Evolutionary conservation across 2,329 filamentous ascomycete species (phyloP), one percentile per base, ranked within the genome.

Genomic region (Paramyrothecium roridum): DNA sequence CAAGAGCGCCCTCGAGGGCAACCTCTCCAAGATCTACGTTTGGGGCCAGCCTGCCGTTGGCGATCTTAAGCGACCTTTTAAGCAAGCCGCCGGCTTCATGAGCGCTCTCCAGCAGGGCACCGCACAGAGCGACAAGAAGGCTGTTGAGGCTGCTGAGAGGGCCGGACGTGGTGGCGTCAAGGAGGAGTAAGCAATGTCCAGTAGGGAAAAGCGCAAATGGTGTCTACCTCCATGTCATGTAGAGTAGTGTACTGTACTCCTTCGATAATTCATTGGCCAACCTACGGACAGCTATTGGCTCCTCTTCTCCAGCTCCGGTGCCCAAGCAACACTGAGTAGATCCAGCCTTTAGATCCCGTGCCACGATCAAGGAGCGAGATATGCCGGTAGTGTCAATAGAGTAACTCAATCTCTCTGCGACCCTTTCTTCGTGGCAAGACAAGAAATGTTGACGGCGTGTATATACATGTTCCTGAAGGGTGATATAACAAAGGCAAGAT

Each of bases 61-160:
- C 54, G 95, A 99, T 62, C 84, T 99, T 65, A 95, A 96, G 85
- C 85, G 95, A 59, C 95, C 95, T 61, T 99, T 96, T 88, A 99
- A 98, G 87, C 83, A 86, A 52, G 76, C 83, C 57, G 88, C 83
- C 58, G 92, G 93, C 53, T 83, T 98, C 73, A 92, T 96, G 89
- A 85, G 85, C 64, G 86, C 87, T 58, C 84, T 93, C 73, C 83
- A 88, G 75, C 83, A 84, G 61, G 84, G 84, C 30, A 82, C 89
- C 64, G 84, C 89, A 63, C 92, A 96, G 83, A 96, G 90, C 72
- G 95, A 99, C 75, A 91, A 93, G 83, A 92, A 93, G 78, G 86
- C 89, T 55, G 83, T 96, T 50, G 90, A 92, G 78, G 83, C 85
- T 52, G 87, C 86, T 53, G 90, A 93, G 81, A 89, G 89, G 71